Conservation (phyloP, 768 basidiomycete genomes). For the Floccularia luteovirens region DNA sequence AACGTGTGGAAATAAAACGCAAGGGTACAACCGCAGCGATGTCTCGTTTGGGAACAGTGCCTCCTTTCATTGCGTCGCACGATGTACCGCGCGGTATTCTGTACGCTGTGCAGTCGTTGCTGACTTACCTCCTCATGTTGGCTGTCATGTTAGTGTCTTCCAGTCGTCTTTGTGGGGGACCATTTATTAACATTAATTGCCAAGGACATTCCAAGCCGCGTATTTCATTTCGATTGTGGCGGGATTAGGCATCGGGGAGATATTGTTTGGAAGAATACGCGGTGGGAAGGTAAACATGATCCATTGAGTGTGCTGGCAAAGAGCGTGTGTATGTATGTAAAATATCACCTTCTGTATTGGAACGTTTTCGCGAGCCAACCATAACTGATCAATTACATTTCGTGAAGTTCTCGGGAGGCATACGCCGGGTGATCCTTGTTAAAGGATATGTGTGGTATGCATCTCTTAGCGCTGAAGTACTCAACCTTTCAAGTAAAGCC, state of each 20-base stretch:
- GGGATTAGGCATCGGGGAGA: conserved; percentile 71
- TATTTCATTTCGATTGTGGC: conserved; percentile 68
- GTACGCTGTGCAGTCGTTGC: conserved; percentile 51
- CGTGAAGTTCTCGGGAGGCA: too few relatives aligned
- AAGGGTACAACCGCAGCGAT: too few relatives aligned
- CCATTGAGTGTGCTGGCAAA: too few relatives aligned
- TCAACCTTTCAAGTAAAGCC: too few relatives aligned
- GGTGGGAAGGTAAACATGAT: conserved; percentile 8
- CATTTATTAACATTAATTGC: conserved; percentile 4
- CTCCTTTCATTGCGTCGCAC: conserved; percentile 60
- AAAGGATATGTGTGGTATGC: too few relatives aligned
- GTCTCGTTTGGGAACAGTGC: too few relatives aligned
- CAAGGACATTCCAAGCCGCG: conserved; percentile 78
- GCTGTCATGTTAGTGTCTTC: conserved; percentile 60
- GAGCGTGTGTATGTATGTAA: too few relatives aligned
- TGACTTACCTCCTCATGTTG: conserved; percentile 74
- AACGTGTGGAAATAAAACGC: too few relatives aligned
- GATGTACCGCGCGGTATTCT: conserved; percentile 68
- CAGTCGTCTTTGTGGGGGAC: background rate
- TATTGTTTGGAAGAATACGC: conserved; percentile 55
- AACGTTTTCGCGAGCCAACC: too few relatives aligned
- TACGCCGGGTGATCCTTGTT: too few relatives aligned
- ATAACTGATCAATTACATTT: too few relatives aligned
- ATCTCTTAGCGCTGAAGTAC: too few relatives aligned
- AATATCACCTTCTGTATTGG: background rate